phyloP scores from a whole-genome alignment of 371 early-diverging fungal species.

The Lichtheimia hyalospora region DNA sequence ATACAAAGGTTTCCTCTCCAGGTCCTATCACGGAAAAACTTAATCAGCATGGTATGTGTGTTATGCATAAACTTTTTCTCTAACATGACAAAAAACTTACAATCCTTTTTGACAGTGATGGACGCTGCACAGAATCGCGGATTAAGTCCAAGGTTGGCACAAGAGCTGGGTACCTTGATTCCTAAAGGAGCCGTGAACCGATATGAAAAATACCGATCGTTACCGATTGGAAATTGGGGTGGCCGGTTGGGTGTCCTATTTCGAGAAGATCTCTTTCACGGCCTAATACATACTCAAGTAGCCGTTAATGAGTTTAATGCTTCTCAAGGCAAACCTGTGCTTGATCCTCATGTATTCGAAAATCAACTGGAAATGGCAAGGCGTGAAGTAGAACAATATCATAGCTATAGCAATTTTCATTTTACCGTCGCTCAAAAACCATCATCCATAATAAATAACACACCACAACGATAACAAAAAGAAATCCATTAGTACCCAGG shows the following conservation, averaged over 20 bases:
- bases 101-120: slow-evolving; percentile 17
- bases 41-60: slow-evolving; percentile 36
- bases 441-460: not conserved
- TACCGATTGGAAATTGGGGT: slow-evolving; percentile 34
- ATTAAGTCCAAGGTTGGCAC: slow-evolving; percentile 26
- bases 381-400: slow-evolving; percentile 27
- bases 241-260: slow-evolving; percentile 29
- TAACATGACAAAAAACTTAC: not conserved
- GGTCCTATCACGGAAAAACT: slow-evolving; percentile 30
- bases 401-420: slow-evolving; percentile 31
- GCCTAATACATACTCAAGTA: slow-evolving; percentile 14
- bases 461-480: not conserved
- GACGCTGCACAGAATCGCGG: slow-evolving; percentile 21
- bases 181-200: slow-evolving; percentile 17
- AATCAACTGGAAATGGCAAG: slow-evolving; percentile 9
- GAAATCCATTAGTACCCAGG: no score
- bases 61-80: not conserved
- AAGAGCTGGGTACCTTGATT: slow-evolving; percentile 16
- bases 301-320: slow-evolving; percentile 15
- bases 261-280: slow-evolving; percentile 24
- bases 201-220: slow-evolving; percentile 25
- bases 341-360: slow-evolving; percentile 2
- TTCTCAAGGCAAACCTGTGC: not conserved
- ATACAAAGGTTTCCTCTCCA: slow-evolving; percentile 26
- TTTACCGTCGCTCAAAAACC: slow-evolving; percentile 18